Percentiles rank a stretch among this genome's conserved stretches.
Conservation (phyloP, 495 filamentous ascomycete species). For the Extremus antarcticus region DNA sequence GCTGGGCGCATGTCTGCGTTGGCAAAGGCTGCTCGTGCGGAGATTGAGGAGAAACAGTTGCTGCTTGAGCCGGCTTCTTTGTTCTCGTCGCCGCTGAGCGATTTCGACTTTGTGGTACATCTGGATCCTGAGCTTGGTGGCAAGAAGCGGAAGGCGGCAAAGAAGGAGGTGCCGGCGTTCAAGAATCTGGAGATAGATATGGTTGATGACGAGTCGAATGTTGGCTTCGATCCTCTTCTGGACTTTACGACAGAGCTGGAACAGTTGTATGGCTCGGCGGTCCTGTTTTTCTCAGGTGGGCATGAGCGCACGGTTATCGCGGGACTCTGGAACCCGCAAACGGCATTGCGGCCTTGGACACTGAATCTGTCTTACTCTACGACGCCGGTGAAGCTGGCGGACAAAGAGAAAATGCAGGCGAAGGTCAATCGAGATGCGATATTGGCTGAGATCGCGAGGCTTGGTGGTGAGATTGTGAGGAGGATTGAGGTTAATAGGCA, state of each 20-base stretch:
- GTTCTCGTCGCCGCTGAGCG: conserved; percentile 55
- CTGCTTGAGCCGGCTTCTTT: conserved; percentile 49
- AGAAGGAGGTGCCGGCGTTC: conserved; percentile 34
- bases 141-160: conserved; percentile 30
- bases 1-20: conserved; percentile 73
- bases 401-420: conserved; percentile 33
- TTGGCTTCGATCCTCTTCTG: conserved; percentile 39
- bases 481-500: conserved; percentile 38
- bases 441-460: conserved; percentile 65
- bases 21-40: conserved; percentile 56
- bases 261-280: conserved; percentile 45
- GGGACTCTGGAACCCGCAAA: conserved; percentile 71
- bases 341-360: conserved; percentile 47
- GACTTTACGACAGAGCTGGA: conserved; percentile 51
- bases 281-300: conserved; percentile 65
- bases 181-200: conserved; percentile 58
- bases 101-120: conserved; percentile 78
- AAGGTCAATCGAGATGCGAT: conserved; percentile 63
- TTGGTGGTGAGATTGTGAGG: conserved; percentile 52
- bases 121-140: conserved; percentile 29
- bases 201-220: conserved; percentile 26
- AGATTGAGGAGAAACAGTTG: conserved; percentile 46
- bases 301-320: conserved; percentile 49
- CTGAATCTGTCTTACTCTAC: conserved; percentile 60
- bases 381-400: conserved; percentile 33